Evolutionary conservation across 176 grass and related monocot species (phyloP), one percentile per base, ranked within the genome.

Genomic region (Calamus simplicifolius): DNA sequence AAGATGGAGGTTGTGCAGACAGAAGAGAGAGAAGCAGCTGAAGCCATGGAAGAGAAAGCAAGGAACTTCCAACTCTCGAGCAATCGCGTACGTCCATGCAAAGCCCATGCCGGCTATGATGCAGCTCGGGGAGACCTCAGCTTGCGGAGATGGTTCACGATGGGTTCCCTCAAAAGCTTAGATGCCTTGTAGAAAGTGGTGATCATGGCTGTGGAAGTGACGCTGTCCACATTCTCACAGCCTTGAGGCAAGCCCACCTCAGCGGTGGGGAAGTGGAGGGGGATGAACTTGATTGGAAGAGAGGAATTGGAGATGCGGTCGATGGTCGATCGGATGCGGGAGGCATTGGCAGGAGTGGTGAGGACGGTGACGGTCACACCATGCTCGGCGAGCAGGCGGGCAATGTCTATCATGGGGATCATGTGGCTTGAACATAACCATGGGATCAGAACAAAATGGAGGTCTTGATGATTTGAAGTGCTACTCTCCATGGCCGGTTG

Each of bases 371-470:
- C 18, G 28, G 30, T 43, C 4, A 76, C 73, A 1, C 71, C 74
- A 8, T 80, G 83, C 3, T 54, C 29, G 27, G 88, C 76, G 43
- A 92, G 76, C 67, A 87, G 16, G 30, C 29, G 17, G 31, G 29
- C 30, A 18, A 62, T 62, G 59, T 48, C 59, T n/a, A 43, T 6
- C 59, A 62, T 62, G 30, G 59, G 59, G 5, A 62, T 29, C 31
- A 62, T 25, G n/a, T 62, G 59, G 31, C 59, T 18, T 28, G 72
- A 56, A 25, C 70, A 72, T 4, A 77, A 16, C 66, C 73, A 87
- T 75, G 88, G 88, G 58, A 92, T 49, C 17, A 92, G 64, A 54
- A 86, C 48, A 1, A 92, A 78, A 57, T 87, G 80, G 63, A 79
- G 73, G 7, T 58, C 72, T 5, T 16, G 17, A 63, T 50, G 49